These are phyloP conservation scores for Coemansia sp. DNA, from an alignment of 192 early-diverging fungal genomes.

Conservation along the genomic window DNA sequence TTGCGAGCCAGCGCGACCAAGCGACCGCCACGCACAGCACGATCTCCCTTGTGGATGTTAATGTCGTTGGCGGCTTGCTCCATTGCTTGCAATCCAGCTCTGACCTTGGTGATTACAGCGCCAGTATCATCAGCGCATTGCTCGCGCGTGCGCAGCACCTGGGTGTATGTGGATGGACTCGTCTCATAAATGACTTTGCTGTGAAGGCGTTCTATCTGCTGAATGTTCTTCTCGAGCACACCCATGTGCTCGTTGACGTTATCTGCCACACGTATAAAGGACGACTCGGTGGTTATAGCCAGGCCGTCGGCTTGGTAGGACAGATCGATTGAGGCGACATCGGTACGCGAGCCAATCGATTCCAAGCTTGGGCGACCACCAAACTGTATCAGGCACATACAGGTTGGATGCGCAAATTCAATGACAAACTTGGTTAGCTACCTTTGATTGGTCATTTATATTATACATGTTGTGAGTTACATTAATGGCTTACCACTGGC, in stretches of 20 bases:
- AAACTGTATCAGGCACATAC: no score
- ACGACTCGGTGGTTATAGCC: constrained; percentile 4
- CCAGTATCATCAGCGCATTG: constrained; percentile 11
- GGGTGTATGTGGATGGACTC: constrained; percentile 17
- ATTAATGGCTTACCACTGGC: neutral
- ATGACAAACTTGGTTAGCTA: no score
- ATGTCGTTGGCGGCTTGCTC: constrained; percentile 5
- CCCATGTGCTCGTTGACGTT: constrained; percentile 15
- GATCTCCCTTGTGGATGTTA: constrained; percentile 7
- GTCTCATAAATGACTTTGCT: constrained; percentile 24
- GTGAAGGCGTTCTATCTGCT: constrained; percentile 21
- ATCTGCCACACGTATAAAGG: constrained; percentile 11
- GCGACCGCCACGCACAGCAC: constrained; percentile 3
- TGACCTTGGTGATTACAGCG: constrained; percentile 1
- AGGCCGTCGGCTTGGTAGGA: constrained; percentile 2
- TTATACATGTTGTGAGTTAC: neutral
- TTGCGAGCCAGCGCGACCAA: constrained; percentile 2
- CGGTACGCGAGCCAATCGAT: neutral
- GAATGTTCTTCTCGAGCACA: constrained; percentile 9
- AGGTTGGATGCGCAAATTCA: no score
- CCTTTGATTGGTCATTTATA: neutral
- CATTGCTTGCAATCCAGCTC: constrained; percentile 6
- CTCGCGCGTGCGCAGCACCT: constrained; percentile 11
- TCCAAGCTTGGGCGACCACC: constrained; percentile 5
- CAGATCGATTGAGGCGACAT: neutral